Conservation (phyloP, 345 rosid species). For the Rhizophora apiculata region DNA sequence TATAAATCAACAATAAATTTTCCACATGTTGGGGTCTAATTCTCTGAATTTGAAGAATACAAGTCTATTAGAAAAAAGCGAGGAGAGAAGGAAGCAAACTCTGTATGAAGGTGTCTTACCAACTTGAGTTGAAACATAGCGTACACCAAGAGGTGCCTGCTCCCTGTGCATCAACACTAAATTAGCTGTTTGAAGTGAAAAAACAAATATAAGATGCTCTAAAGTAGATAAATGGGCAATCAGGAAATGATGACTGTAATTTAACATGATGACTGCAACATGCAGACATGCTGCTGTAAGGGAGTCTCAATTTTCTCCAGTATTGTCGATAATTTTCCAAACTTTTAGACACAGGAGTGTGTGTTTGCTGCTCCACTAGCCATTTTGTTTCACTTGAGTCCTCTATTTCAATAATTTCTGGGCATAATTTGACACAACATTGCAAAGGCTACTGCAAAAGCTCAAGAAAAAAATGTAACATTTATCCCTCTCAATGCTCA, state of each 20-base stretch:
- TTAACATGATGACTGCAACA: no score
- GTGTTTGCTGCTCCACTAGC: no score
- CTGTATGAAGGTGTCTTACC: conserved; percentile 46
- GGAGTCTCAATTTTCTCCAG: not conserved
- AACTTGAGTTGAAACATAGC: conserved; percentile 81
- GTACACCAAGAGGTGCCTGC: conserved; percentile 63
- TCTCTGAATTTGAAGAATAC: not conserved
- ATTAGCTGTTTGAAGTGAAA: conserved; percentile 8
- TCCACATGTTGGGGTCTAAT: not conserved
- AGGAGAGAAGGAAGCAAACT: not conserved
- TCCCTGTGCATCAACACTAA: conserved; percentile 50
- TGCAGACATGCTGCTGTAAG: not conserved
- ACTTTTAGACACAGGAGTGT: no score
- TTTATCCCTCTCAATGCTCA: no score
- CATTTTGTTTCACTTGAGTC: no score
- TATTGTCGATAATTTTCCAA: no score
- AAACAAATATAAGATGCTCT: not conserved
- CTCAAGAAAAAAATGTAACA: no score
- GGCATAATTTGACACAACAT: no score
- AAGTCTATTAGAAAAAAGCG: not conserved
- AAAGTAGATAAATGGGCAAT: not conserved
- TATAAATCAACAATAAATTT: conserved; percentile 11
- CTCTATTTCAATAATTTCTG: no score
- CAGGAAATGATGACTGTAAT: not conserved
- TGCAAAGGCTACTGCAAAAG: no score